Evolutionary conservation across 2,329 filamentous ascomycete species (phyloP).

Genomic region (Gaeumannomyces tritici): DNA sequence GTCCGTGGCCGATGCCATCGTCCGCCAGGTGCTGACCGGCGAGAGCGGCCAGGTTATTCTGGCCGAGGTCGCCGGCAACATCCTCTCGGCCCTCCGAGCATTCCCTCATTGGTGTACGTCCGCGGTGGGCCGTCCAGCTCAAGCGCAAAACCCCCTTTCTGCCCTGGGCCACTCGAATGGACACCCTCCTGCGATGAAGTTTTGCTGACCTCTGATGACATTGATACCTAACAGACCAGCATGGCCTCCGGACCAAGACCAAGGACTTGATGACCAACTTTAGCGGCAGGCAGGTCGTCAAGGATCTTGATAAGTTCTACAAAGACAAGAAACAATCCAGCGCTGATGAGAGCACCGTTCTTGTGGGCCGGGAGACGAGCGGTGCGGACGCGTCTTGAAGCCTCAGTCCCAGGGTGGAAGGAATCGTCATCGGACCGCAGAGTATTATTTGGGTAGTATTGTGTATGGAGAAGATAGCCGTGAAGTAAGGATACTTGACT

Average conservation of each 20-base stretch:
- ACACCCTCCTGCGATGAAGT: not conserved
- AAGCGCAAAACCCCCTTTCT: too few species aligned
- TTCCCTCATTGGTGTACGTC: conserved; percentile 29
- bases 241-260: not conserved
- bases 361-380: not conserved
- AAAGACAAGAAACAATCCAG: not conserved
- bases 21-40: conserved; percentile 48
- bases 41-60: conserved; percentile 46
- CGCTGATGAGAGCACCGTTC: conserved; percentile 4
- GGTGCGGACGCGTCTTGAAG: not conserved
- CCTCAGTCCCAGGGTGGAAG: too few species aligned
- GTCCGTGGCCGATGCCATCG: conserved; percentile 55
- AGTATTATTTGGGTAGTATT: too few species aligned
- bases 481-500: too few species aligned
- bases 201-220: not conserved
- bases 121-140: too few species aligned
- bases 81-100: conserved; percentile 33
- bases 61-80: conserved; percentile 30
- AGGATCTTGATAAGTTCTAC: conserved; percentile 6
- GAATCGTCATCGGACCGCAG: too few species aligned
- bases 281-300: conserved; percentile 4
- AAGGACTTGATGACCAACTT: conserved; percentile 6
- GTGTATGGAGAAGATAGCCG: too few species aligned
- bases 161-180: not conserved
- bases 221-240: not conserved